Percentiles rank a stretch among this genome's conserved stretches.
Conservation (phyloP, 495 filamentous ascomycete species). For the Hyaloscypha bicolor region DNA sequence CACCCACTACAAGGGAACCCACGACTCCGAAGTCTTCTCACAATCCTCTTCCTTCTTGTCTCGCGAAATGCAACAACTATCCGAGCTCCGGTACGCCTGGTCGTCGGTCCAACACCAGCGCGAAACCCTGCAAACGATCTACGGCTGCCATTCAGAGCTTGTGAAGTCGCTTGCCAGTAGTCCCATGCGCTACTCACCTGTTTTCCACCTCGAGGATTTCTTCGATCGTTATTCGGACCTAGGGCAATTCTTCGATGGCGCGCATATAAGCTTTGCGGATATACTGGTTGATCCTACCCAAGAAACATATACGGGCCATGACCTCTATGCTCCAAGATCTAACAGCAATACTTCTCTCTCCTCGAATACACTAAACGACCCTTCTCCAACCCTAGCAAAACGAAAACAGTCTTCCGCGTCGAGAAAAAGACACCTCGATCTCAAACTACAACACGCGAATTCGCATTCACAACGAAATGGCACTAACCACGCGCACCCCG, state of each 20-base stretch:
- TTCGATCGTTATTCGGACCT: conserved; percentile 71
- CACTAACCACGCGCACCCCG: not conserved
- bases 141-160: conserved; percentile 70
- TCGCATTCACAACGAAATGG: conserved; percentile 1
- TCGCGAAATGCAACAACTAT: conserved; percentile 76
- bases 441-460: conserved; percentile 25
- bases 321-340: conserved; percentile 42
- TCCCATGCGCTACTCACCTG: conserved; percentile 69
- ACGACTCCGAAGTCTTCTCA: conserved; percentile 63
- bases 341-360: conserved; percentile 9
- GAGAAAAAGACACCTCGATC: conserved; percentile 27
- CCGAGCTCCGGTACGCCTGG: conserved; percentile 73
- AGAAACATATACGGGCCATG: conserved; percentile 49
- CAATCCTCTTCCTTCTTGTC: conserved; percentile 71
- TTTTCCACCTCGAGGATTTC: conserved; percentile 85
- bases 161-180: conserved; percentile 69
- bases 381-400: conserved; percentile 3
- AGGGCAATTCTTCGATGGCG: conserved; percentile 50
- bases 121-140: conserved; percentile 73
- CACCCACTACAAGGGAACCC: conserved; percentile 65
- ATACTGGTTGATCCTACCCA: conserved; percentile 43
- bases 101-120: conserved; percentile 77
- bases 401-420: conserved; percentile 21
- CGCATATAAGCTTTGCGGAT: conserved; percentile 49
- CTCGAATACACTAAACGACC: not conserved